Evolutionary conservation across 352 stramenopile species (phyloP).

Genomic region (Pythium biforme): DNA sequence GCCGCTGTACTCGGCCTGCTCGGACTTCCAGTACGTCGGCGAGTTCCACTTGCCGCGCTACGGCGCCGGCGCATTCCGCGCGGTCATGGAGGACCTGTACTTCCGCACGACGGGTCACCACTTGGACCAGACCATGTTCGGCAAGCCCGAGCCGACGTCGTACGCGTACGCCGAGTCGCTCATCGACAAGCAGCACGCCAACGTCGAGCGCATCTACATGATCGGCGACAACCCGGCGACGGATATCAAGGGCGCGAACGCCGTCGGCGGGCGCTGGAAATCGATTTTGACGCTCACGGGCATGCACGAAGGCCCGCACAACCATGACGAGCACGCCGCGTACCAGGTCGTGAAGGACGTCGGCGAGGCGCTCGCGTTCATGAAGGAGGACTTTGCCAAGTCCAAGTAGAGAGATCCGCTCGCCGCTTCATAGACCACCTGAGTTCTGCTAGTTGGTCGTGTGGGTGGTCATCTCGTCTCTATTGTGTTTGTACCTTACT

Average conservation of each 20-base stretch:
- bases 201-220: conserved; percentile 84
- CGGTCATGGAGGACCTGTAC: conserved; percentile 78
- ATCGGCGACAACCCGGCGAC: conserved; percentile 83
- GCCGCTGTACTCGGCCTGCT: conserved; percentile 83
- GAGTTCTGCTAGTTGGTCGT: too few relatives aligned
- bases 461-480: background rate
- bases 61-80: conserved; percentile 77
- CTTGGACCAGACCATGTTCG: conserved; percentile 70
- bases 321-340: conserved; percentile 59
- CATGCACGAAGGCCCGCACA: conserved; percentile 71
- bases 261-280: conserved; percentile 72
- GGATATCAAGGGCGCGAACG: conserved; percentile 80
- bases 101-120: conserved; percentile 77
- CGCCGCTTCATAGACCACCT: background rate
- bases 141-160: conserved; percentile 76
- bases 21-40: conserved; percentile 86
- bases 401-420: conserved; percentile 8
- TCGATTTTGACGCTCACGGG: conserved; percentile 82
- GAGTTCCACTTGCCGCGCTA: conserved; percentile 83
- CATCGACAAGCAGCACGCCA: conserved; percentile 63
- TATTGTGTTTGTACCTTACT: conserved; percentile 35
- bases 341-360: conserved; percentile 80
- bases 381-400: conserved; percentile 67
- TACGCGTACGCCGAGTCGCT: conserved; percentile 77
- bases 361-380: conserved; percentile 63